Conservation (phyloP, 495 filamentous ascomycete genomes). For the Aspergillus baeticus region DNA sequence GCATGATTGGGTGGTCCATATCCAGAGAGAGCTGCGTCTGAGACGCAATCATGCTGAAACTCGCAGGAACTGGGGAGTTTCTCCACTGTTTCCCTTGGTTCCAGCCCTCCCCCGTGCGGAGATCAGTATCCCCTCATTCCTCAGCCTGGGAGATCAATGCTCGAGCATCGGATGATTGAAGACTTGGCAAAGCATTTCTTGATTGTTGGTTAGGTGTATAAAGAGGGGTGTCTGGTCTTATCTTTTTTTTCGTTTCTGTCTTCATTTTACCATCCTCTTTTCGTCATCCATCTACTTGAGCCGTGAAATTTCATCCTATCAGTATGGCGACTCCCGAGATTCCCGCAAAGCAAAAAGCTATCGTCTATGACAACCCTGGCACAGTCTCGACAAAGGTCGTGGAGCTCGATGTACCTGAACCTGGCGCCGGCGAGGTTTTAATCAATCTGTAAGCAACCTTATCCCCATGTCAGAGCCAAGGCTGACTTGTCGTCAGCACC, state of each 20-base stretch:
- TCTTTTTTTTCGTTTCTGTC: not conserved
- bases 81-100: conserved; percentile 2
- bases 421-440: conserved; percentile 62
- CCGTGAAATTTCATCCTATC: not conserved
- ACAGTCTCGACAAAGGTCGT: conserved; percentile 66
- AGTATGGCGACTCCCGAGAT: conserved; percentile 32
- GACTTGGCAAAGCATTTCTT: not conserved
- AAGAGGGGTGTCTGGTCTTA: not conserved
- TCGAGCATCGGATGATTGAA: not conserved
- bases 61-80: not conserved
- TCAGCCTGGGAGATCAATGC: not conserved
- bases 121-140: not conserved
- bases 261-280: not conserved
- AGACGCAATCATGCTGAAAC: not conserved
- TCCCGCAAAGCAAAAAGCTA: conserved; percentile 65
- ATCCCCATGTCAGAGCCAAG: not conserved
- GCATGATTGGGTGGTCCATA: not conserved
- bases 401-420: conserved; percentile 65
- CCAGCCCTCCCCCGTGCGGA: not conserved
- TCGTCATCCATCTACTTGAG: no score
- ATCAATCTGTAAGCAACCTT: conserved; percentile 55
- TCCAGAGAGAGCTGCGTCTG: not conserved
- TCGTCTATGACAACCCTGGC: conserved; percentile 68
- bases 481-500: conserved; percentile 42
- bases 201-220: not conserved